These are phyloP conservation scores for Rhizophlyctis rosea DNA, from an alignment of 192 early-diverging fungal genomes.

Conservation along the genomic window DNA sequence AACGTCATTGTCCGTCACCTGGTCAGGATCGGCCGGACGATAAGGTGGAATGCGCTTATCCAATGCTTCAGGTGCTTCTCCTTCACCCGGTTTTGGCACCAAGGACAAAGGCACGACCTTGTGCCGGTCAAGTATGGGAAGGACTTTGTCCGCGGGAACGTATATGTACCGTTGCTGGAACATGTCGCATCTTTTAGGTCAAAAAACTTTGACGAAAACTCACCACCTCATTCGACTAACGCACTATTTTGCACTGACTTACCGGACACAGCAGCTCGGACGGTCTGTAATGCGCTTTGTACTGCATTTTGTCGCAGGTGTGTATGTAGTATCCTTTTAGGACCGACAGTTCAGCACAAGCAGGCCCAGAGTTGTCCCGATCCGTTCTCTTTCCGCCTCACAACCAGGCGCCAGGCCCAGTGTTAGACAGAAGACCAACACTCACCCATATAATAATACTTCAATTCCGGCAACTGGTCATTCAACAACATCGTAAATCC, in stretches of 20 bases:
- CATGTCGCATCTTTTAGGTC: too few species aligned
- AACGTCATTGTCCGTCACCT: conserved; percentile 11
- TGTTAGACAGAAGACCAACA: too few species aligned
- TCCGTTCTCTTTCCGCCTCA: too few species aligned
- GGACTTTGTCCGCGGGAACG: conserved; percentile 41
- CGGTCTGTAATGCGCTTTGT: conserved; percentile 87
- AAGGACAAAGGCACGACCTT: conserved; percentile 46
- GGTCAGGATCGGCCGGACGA: background rate
- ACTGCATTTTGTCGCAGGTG: conserved; percentile 87
- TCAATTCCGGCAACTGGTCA: conserved; percentile 42
- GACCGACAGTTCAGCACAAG: background rate
- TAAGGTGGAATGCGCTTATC: background rate
- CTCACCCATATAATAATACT: conserved; percentile 91
- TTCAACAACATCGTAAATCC: conserved; percentile 53
- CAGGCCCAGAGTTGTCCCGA: background rate
- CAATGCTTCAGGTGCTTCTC: background rate
- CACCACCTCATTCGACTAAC: too few species aligned
- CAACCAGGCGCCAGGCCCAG: background rate
- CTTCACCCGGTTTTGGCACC: background rate
- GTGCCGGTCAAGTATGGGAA: conserved; percentile 47
- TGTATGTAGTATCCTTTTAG: conserved; percentile 84
- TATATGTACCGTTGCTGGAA: conserved; percentile 40
- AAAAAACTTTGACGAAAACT: too few species aligned
- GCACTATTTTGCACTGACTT: too few species aligned
- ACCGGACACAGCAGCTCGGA: conserved; percentile 77